phyloP scores from a whole-genome alignment of 768 basidiomycete species.

The Strobilomyces echinocephalus region DNA sequence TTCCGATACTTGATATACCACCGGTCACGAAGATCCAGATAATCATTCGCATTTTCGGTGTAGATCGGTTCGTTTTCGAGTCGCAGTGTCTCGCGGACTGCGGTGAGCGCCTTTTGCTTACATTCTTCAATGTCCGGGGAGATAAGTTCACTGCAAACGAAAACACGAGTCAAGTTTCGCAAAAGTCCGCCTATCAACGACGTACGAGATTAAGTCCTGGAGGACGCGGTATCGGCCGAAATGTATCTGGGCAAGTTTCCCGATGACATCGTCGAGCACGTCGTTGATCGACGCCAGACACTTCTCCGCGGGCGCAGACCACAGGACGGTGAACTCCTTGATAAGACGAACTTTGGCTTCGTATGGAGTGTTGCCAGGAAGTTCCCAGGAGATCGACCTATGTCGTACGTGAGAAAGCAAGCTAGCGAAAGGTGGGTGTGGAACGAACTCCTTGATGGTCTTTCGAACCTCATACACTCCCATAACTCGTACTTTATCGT shows the following conservation, averaged over 20 bases:
- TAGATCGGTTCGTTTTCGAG: constrained; percentile 39
- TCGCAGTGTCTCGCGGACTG: constrained; percentile 32
- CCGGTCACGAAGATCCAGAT: constrained; percentile 9
- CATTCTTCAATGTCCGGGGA: constrained; percentile 26
- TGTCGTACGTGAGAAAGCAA: not conserved
- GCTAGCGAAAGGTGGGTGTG: not conserved
- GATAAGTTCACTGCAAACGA: constrained; percentile 24
- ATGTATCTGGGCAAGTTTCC: constrained; percentile 26
- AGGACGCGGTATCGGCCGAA: constrained; percentile 41
- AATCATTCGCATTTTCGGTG: constrained; percentile 33
- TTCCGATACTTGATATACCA: constrained; percentile 26
- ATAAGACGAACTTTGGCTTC: constrained; percentile 38
- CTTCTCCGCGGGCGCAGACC: constrained; percentile 32
- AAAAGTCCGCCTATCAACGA: not conserved
- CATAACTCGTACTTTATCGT: constrained; percentile 14
- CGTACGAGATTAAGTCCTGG: constrained; percentile 34
- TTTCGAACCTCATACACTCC: constrained; percentile 33
- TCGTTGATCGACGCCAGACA: constrained; percentile 34
- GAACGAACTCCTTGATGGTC: constrained; percentile 33
- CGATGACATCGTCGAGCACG: constrained; percentile 29
- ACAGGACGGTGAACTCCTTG: constrained; percentile 29
- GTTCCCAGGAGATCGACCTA: constrained; percentile 41
- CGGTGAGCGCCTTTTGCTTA: constrained; percentile 17
- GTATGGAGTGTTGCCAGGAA: constrained; percentile 39
- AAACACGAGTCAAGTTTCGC: not conserved